Evolutionary conservation across 495 filamentous ascomycete species (phyloP), one percentile per base, ranked within the genome.

Genomic region (Parathielavia hyrcaniae): DNA sequence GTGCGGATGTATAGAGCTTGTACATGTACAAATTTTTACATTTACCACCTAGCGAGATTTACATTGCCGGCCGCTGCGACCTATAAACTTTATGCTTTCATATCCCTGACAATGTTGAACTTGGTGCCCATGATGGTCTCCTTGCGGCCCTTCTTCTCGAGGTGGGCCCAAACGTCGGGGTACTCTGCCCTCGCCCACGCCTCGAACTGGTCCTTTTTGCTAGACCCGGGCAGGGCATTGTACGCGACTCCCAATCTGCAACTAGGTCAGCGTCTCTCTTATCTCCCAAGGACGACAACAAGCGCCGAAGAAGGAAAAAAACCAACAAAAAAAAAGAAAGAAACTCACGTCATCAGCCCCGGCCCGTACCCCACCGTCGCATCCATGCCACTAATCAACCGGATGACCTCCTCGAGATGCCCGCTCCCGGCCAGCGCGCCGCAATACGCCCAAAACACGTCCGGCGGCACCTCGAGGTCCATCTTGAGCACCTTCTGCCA

Each of bases 401-500:
- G 69, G 53, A 79, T 81, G 2, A 82, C 85, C 48, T 88, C 80
- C 6, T 86, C 80, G 36, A 88, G 79, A 32, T 83, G 72, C 14
- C 80, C 82, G 49, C 88, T 84, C 10, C 83, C 82, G 0, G 86
- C 90, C 30, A 95, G 58, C 2, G 89, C 86, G 26, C 83, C 84
- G 19, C 88, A 75, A 64, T 95, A 98, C 9, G 83, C 77, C 7
- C 80, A 77, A 67, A 86, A 91, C 17, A 97, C 81, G 3, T 78
- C 70, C 39, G 78, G 75, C 44, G 88, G 86, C n/a, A 93, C 71
- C 19, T 83, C 81, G 50, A 96, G 79, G 22, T 91, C 89, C 73
- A 92, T 83, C 17, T 81, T 70, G 66, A 79, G 81, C 55, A 96
- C 74, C 71, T 85, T 85, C 3, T 70, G 65, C 88, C 91, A 90